Conservation (phyloP, 129 eudicot genomes). For the Mikania micrantha region DNA sequence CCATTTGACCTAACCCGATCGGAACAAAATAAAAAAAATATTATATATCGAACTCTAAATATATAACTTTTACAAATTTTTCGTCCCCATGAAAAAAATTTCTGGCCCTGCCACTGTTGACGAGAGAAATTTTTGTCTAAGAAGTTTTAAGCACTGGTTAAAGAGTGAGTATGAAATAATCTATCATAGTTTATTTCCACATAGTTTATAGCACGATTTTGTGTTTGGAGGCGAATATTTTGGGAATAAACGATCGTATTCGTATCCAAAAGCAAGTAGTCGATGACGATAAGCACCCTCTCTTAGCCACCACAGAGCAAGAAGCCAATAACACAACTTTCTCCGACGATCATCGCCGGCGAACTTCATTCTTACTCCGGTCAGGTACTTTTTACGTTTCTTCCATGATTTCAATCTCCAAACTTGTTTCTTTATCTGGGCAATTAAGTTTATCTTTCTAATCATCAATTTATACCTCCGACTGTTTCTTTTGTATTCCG, state of each 20-base stretch:
- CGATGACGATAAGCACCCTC: slow-evolving; percentile 28
- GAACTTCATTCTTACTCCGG: slow-evolving; percentile 21
- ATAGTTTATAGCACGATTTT: too few species aligned
- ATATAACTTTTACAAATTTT: too few species aligned
- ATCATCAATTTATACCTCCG: neutral
- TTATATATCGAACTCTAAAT: too few species aligned
- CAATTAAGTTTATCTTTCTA: neutral
- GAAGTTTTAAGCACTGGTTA: too few species aligned
- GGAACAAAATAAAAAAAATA: too few species aligned
- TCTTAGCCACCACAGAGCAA: slow-evolving; percentile 24
- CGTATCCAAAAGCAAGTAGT: neutral
- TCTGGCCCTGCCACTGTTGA: too few species aligned
- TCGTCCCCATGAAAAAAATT: too few species aligned
- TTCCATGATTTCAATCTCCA: neutral
- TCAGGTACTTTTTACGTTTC: slow-evolving; percentile 9
- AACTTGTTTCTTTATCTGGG: neutral
- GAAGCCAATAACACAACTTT: neutral
- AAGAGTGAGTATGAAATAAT: too few species aligned
- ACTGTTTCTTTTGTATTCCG: neutral
- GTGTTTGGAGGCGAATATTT: neutral
- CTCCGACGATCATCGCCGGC: slow-evolving; percentile 19
- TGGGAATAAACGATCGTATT: neutral
- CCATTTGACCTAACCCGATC: too few species aligned
- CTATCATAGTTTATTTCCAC: too few species aligned
- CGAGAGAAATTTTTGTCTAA: too few species aligned